Evolutionary conservation across 164 flowering plant species (phyloP).

Genomic region (Tetrastigma voinierianum): DNA sequence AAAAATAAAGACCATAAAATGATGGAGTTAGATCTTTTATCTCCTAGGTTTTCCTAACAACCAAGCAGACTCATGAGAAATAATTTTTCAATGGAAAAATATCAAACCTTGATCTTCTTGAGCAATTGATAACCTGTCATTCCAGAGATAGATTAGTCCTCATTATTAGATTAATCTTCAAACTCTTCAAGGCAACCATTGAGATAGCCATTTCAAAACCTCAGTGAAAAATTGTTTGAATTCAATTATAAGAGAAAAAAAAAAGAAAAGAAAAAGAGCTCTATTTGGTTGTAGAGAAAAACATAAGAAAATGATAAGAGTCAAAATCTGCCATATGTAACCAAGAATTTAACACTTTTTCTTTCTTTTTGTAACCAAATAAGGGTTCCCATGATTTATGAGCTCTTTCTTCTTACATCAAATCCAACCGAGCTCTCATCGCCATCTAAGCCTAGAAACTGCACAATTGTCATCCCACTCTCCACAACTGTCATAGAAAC

Average conservation of each 20-base stretch:
- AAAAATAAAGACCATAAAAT: background rate
- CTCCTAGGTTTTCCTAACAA: background rate
- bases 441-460: too few relatives aligned
- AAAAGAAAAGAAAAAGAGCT: background rate
- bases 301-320: background rate
- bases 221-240: background rate
- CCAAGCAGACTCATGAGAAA: background rate
- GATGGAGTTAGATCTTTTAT: background rate
- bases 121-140: constrained; percentile 76
- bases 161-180: constrained; percentile 67
- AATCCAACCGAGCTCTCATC: constrained; percentile 35
- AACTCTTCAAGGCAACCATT: constrained; percentile 20
- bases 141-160: constrained; percentile 76
- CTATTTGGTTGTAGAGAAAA: constrained; percentile 2
- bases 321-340: background rate
- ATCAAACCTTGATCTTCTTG: constrained; percentile 57
- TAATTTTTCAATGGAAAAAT: background rate
- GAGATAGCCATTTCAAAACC: background rate
- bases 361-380: constrained; percentile 12
- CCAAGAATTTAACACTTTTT: background rate
- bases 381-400: background rate
- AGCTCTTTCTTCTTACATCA: constrained; percentile 30
- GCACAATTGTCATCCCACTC: constrained; percentile 61
- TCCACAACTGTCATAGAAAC: too few relatives aligned
- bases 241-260: background rate